Evolutionary conservation across 1,139 yeast species (phyloP), one percentile per base, ranked within the genome.

Genomic region (Martiniozyma asiatica): DNA sequence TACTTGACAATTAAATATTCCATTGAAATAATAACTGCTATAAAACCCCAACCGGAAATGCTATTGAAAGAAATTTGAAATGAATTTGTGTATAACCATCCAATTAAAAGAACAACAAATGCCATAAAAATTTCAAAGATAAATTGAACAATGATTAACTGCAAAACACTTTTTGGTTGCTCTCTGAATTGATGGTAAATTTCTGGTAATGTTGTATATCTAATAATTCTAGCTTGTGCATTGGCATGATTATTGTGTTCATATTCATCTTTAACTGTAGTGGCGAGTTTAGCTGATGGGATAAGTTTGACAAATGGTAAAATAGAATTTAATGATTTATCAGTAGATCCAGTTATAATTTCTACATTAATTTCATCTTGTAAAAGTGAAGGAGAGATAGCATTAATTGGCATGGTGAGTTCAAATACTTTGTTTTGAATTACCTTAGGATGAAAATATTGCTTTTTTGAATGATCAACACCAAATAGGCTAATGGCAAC

Each of bases 1-100:
- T 87, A 87, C 39, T 63, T 65, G 41, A 68, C 54, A 45, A 85
- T 81, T 15, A 69, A 61, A 27, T 56, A 52, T 56, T 85, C 95
- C n/a, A n/a, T n/a, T n/a, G n/a, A n/a, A n/a, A n/a, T n/a, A n/a
- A n/a, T n/a, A n/a, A n/a, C n/a, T n/a, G n/a, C n/a, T n/a, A n/a
- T n/a, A n/a, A n/a, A n/a, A n/a, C n/a, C n/a, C n/a, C n/a, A n/a
- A n/a, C n/a, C n/a, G n/a, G n/a, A n/a, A n/a, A n/a, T n/a, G n/a
- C n/a, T n/a, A n/a, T n/a, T n/a, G n/a, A n/a, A n/a, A n/a, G n/a
- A n/a, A n/a, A n/a, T n/a, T n/a, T n/a, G n/a, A n/a, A n/a, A 43
- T 12, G 73, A 67, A 28, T 68, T 62, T 19, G 59, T 46, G 3
- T 51, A 43, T 18, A 43, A 40, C 84, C 84, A 77, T 1, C 62